Evolutionary conservation across 75 land plant genomes (phyloP), one percentile per base, ranked within the genome.

Genomic region (Cryptomeria japonica): DNA sequence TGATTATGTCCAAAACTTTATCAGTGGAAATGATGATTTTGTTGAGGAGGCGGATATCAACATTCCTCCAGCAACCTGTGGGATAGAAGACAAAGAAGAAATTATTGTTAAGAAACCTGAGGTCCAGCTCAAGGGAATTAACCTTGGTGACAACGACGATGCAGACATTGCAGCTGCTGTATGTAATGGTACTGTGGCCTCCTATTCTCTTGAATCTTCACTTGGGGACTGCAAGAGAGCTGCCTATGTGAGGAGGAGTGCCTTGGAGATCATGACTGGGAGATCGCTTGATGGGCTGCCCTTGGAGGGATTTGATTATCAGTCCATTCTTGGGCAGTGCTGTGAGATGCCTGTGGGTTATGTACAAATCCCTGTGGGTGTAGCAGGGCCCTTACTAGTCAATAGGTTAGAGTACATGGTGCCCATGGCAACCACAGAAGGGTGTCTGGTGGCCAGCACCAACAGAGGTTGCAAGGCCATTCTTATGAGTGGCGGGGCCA

Each of bases 371-470:
- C 97, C 96, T 1, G 95, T 96, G 72, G 97, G 97, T 34, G 87
- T 95, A 1, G 97, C 93, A 1, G 97, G 97, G 9, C 97, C 97
- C 25, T 58, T 96, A 83, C 39, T 93, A 91, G 91, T 96, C 3
- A 94, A 95, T 84, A 96, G 94, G 16, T 73, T n/a, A 39, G 92
- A 95, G 91, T 93, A 89, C 86, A 87, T 85, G 31, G 93, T 96
- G 41, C 97, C 97, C n/a, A 95, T 96, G 97, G 95, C 97, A 3
- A 96, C 97, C 28, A 96, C 97, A 3, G 97, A 96, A 87, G 97
- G 97, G 41, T 93, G 96, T 53, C 86, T 96, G 77, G 95, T 96
- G 76, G 97, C 97, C 44, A 95, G 96, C 78, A 93, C 97, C 79
- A 96, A 96, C 85, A 90, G 97, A 73, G 97, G 97, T 1, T 95